These are phyloP conservation scores for Cryptosporidium muris DNA, from an alignment of 169 alveolate genomes.

Conservation along the genomic window DNA sequence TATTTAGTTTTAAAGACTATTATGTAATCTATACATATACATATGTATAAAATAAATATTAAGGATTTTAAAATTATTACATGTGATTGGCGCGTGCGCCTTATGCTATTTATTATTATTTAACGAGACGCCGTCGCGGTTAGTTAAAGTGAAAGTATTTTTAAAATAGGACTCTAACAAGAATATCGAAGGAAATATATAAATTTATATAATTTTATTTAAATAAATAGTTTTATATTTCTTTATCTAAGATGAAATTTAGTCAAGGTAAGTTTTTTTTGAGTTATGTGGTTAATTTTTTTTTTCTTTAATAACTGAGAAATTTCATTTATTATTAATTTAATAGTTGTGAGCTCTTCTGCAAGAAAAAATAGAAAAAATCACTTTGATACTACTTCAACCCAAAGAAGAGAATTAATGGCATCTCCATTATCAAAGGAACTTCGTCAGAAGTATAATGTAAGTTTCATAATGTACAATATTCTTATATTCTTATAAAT, in stretches of 20 bases:
- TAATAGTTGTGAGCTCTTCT: constrained; percentile 83
- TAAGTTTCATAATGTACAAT: constrained; percentile 77
- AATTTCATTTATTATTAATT: not conserved
- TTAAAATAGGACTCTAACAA: not conserved
- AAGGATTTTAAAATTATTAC: too few species aligned
- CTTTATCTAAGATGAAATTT: constrained; percentile 42
- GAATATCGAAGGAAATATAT: not conserved
- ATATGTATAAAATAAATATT: not conserved
- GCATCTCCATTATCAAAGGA: constrained; percentile 96
- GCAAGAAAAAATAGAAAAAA: constrained; percentile 96
- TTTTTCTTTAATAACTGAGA: not conserved
- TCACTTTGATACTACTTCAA: constrained; percentile 97
- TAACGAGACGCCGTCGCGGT: constrained; percentile 1
- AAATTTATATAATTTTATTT: not conserved
- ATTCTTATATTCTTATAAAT: not conserved
- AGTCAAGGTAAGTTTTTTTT: constrained; percentile 52
- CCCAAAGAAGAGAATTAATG: constrained; percentile 96
- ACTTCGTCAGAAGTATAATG: constrained; percentile 93
- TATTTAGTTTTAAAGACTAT: not conserved
- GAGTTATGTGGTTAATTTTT: not conserved
- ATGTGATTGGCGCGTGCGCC: too few species aligned
- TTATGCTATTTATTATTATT: not conserved
- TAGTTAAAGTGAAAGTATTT: not conserved
- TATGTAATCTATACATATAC: not conserved
- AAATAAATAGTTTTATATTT: not conserved